Conservation (phyloP, 2,329 filamentous ascomycete genomes). For the Xylaria sp. region DNA sequence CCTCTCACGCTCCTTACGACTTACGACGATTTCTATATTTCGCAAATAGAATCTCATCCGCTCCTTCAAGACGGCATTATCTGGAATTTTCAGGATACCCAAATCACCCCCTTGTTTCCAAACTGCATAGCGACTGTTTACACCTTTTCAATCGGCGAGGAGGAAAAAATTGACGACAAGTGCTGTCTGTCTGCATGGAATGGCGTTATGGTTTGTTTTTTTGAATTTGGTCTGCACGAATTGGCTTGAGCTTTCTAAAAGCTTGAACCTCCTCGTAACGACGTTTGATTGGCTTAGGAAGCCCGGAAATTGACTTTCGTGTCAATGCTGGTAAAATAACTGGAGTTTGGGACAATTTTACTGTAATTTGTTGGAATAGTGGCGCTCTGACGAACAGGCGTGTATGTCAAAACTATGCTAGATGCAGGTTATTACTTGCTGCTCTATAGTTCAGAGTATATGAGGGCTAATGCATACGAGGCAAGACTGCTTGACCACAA, state of each 20-base stretch:
- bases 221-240: constrained; percentile 30
- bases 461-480: constrained; percentile 40
- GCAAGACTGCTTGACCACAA: constrained; percentile 33
- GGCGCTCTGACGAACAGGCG: constrained; percentile 9
- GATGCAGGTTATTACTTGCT: constrained; percentile 42
- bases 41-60: constrained; percentile 52
- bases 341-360: constrained; percentile 42
- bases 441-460: constrained; percentile 39
- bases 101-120: constrained; percentile 55
- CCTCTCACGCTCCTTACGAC: constrained; percentile 50
- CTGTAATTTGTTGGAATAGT: constrained; percentile 20
- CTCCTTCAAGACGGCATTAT: constrained; percentile 51
- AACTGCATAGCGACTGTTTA: constrained; percentile 68
- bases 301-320: constrained; percentile 27
- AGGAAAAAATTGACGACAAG: constrained; percentile 46
- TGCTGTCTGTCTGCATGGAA: constrained; percentile 50
- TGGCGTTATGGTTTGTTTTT: constrained; percentile 47
- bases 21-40: constrained; percentile 52
- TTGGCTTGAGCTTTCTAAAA: background rate
- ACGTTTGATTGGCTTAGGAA: constrained; percentile 12
- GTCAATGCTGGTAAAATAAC: constrained; percentile 34
- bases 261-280: constrained; percentile 3
- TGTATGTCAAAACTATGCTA: constrained; percentile 32
- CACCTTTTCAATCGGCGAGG: constrained; percentile 45
- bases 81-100: constrained; percentile 52